Conservation (phyloP, 176 grass and related monocot genomes). For the Zizania latifolia region DNA sequence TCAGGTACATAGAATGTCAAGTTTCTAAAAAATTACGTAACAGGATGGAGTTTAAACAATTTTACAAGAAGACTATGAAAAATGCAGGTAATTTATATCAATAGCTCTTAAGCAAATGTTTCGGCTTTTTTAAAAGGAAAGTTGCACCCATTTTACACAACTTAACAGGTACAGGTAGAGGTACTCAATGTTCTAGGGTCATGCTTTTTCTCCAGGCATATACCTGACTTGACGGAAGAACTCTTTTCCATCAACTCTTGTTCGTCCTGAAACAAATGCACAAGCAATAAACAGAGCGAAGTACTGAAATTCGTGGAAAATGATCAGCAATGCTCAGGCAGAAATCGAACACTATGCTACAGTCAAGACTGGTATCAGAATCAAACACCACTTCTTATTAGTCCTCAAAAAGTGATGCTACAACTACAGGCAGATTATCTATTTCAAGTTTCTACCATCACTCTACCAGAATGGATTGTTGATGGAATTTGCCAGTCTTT, state of each 20-base stretch:
- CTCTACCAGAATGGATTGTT: not conserved
- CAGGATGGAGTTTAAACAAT: not conserved
- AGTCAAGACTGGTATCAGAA: not conserved
- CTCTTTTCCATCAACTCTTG: slow-evolving; percentile 90
- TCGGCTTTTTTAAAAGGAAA: not conserved
- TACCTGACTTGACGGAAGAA: slow-evolving; percentile 97
- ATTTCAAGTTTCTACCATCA: not conserved
- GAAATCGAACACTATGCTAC: not conserved
- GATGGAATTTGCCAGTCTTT: not conserved
- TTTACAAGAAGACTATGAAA: slow-evolving; percentile 8
- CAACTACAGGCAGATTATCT: not conserved
- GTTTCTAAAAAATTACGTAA: not conserved
- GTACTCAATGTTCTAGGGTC: not conserved
- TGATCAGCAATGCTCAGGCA: not conserved
- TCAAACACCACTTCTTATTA: not conserved
- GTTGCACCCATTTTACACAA: not conserved
- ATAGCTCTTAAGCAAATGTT: not conserved
- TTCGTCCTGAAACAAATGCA: slow-evolving; percentile 55
- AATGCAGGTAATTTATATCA: not conserved
- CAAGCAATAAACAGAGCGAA: not conserved
- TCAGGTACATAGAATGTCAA: not conserved
- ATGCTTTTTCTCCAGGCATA: slow-evolving; percentile 14
- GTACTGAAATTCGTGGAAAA: not conserved
- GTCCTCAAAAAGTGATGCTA: not conserved
- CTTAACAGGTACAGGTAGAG: not conserved